phyloP scores from a whole-genome alignment of 352 stramenopile species.

The Albugo candida region DNA sequence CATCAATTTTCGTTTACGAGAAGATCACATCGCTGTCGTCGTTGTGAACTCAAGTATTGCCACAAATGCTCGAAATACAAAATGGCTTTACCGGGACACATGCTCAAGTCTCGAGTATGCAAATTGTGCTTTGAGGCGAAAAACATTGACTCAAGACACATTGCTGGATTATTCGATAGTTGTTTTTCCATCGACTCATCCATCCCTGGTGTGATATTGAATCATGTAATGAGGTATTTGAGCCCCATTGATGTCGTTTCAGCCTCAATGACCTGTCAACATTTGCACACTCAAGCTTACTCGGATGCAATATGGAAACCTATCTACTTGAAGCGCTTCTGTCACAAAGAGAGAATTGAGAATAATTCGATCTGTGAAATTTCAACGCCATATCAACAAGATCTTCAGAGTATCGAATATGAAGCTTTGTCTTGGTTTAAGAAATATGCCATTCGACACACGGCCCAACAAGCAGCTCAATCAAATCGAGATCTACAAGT shows the following conservation, averaged over 20 bases:
- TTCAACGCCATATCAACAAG: slow-evolving; percentile 63
- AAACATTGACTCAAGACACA: slow-evolving; percentile 45
- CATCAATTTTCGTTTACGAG: slow-evolving; percentile 69
- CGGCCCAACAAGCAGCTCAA: slow-evolving; percentile 52
- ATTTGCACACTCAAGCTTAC: slow-evolving; percentile 69
- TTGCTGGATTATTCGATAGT: slow-evolving; percentile 69
- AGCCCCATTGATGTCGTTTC: slow-evolving; percentile 72
- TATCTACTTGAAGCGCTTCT: slow-evolving; percentile 63
- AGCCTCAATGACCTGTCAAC: slow-evolving; percentile 67
- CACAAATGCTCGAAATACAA: slow-evolving; percentile 70
- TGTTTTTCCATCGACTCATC: slow-evolving; percentile 43
- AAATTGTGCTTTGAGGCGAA: slow-evolving; percentile 56
- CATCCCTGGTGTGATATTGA: slow-evolving; percentile 70
- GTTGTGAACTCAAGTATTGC: slow-evolving; percentile 63
- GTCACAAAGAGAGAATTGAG: slow-evolving; percentile 54
- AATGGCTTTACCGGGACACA: slow-evolving; percentile 49
- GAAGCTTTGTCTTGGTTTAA: slow-evolving; percentile 73
- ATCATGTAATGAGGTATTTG: slow-evolving; percentile 71
- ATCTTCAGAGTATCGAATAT: slow-evolving; percentile 68
- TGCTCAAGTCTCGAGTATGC: slow-evolving; percentile 69
- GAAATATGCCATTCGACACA: slow-evolving; percentile 69
- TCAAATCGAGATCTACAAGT: slow-evolving; percentile 78
- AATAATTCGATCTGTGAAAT: slow-evolving; percentile 27
- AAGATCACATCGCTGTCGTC: slow-evolving; percentile 56
- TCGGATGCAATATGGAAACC: slow-evolving; percentile 71